Percentiles rank a stretch among this genome's conserved stretches.
phyloP scores from a whole-genome alignment of 139 green algal genomes.

The Coelastrella sp. region DNA sequence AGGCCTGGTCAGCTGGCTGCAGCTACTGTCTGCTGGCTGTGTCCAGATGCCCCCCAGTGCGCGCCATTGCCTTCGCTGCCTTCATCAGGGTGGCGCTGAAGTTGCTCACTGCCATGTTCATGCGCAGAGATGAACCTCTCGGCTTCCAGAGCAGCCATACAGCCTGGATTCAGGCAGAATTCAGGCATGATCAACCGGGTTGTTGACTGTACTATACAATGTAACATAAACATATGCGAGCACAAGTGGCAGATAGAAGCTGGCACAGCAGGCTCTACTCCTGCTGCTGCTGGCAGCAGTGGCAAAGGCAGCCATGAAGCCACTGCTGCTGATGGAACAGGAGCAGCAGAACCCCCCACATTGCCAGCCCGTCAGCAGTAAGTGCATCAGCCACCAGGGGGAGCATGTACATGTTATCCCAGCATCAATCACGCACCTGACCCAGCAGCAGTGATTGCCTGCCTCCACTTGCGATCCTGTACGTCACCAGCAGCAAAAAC shows the following conservation, averaged over 20 bases:
- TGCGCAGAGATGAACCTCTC: constrained; percentile 70
- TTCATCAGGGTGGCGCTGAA: not conserved
- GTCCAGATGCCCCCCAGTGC: not conserved
- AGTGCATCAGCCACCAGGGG: too few relatives aligned
- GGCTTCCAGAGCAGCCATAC: constrained; percentile 80
- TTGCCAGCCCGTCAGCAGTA: too few relatives aligned
- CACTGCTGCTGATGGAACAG: too few relatives aligned
- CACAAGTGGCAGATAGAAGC: too few relatives aligned
- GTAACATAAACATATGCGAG: not conserved
- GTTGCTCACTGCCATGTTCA: constrained; percentile 6
- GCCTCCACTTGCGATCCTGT: constrained; percentile 83
- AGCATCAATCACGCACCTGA: constrained; percentile 30
- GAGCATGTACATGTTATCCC: too few relatives aligned
- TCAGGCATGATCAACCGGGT: too few relatives aligned
- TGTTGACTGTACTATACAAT: too few relatives aligned
- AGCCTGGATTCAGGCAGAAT: constrained; percentile 53
- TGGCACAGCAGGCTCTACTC: too few relatives aligned
- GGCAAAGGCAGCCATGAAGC: too few relatives aligned
- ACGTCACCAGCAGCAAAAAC: constrained; percentile 85
- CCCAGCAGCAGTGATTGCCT: constrained; percentile 81
- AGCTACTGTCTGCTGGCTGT: constrained; percentile 17
- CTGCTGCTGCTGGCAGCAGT: too few relatives aligned
- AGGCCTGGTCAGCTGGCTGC: not conserved
- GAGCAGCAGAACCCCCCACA: too few relatives aligned
- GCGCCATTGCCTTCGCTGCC: not conserved